phyloP scores from a whole-genome alignment of 306 rosid species.

The Fragaria vesca region DNA sequence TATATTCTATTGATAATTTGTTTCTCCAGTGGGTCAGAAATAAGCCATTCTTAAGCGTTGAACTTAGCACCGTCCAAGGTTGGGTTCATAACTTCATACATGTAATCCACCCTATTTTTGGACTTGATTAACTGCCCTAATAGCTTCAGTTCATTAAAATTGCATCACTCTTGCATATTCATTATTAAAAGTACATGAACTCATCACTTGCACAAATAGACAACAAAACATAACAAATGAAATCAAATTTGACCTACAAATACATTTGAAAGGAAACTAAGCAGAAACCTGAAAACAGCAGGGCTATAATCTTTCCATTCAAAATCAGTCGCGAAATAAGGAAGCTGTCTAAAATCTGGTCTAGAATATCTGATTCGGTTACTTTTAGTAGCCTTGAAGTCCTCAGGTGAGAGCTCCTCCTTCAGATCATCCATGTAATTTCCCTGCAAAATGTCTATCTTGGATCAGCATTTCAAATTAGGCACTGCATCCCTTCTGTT shows the following conservation, averaged over 20 bases:
- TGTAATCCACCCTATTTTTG: neutral
- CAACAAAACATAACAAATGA: neutral
- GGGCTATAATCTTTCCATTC: slow-evolving; percentile 48
- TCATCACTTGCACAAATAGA: neutral
- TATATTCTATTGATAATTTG: neutral
- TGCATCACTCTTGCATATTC: neutral
- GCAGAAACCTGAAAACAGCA: slow-evolving; percentile 43
- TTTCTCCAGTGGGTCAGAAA: neutral
- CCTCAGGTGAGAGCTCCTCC: slow-evolving; percentile 28
- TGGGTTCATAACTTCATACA: neutral
- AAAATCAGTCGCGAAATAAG: slow-evolving; percentile 24
- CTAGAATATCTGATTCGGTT: slow-evolving; percentile 23
- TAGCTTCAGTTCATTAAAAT: neutral
- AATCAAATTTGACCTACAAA: neutral
- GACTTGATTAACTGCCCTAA: neutral
- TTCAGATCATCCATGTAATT: slow-evolving; percentile 32
- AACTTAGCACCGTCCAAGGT: slow-evolving; percentile 1
- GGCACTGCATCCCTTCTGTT: neutral
- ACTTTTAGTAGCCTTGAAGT: slow-evolving; percentile 31
- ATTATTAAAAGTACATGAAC: neutral
- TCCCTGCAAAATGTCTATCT: slow-evolving; percentile 12
- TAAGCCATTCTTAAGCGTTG: neutral
- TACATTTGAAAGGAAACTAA: neutral
- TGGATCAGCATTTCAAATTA: slow-evolving; percentile 17
- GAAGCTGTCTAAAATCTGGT: slow-evolving; percentile 1